Percentiles rank a stretch among this genome's conserved stretches.
Conservation (phyloP, 2,329 filamentous ascomycete species). For the Coccinonectria pachysandricola region DNA sequence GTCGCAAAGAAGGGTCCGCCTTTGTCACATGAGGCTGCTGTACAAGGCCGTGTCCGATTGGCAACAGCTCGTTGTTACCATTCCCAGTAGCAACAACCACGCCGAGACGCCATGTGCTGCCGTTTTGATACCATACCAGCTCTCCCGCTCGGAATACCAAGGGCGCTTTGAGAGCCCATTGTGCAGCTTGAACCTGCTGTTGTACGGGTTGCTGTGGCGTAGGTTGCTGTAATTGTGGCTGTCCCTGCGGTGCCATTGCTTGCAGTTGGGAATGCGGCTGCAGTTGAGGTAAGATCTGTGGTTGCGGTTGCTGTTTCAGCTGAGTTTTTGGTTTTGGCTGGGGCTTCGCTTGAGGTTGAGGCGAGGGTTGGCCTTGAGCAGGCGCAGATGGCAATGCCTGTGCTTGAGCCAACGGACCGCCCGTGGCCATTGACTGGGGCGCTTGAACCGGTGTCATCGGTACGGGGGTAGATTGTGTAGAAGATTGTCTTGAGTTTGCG, state of each 20-base stretch:
- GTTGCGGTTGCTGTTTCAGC: conserved; percentile 7
- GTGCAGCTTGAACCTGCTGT: conserved; percentile 6
- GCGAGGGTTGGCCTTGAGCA: conserved; percentile 2
- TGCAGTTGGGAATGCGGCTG: conserved; percentile 11
- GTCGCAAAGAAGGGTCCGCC: conserved; percentile 32
- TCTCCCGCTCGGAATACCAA: conserved; percentile 38
- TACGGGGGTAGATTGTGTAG: conserved; percentile 11
- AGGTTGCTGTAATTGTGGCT: conserved; percentile 4
- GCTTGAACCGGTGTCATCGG: conserved; percentile 14
- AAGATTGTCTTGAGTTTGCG: conserved; percentile 19
- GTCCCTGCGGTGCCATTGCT: background rate
- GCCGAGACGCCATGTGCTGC: conserved; percentile 37
- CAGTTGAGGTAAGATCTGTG: conserved; percentile 7
- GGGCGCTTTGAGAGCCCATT: conserved; percentile 25
- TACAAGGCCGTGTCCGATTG: conserved; percentile 29
- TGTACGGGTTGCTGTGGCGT: conserved; percentile 4
- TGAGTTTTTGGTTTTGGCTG: conserved; percentile 7
- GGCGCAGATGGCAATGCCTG: no score
- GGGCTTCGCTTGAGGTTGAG: conserved; percentile 7
- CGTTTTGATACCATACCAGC: conserved; percentile 40
- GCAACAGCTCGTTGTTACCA: conserved; percentile 28
- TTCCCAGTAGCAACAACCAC: conserved; percentile 27
- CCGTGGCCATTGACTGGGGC: conserved; percentile 3
- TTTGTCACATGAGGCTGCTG: conserved; percentile 30
- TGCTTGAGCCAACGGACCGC: conserved; percentile 3